Conservation (phyloP, 805 yeast species). For the Saccharomyces jurei region DNA sequence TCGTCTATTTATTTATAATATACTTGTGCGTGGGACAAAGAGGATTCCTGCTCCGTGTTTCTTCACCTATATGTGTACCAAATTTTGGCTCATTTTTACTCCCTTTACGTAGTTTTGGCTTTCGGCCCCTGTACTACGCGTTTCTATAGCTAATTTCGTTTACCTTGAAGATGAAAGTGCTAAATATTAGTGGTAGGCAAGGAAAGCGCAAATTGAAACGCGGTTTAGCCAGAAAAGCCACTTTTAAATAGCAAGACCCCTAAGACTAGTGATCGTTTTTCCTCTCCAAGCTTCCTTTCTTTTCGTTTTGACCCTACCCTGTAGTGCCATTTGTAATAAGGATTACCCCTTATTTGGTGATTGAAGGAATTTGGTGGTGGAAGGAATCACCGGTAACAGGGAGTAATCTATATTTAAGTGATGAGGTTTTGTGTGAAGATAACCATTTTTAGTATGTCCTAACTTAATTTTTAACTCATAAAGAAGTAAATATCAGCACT, state of each 20-base stretch:
- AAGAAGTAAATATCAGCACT: not conserved
- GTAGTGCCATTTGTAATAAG: not conserved
- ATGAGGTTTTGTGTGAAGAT: not conserved
- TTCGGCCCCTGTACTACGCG: not conserved
- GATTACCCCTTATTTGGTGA: not conserved
- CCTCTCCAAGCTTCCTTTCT: not conserved
- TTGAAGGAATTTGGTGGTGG: not conserved
- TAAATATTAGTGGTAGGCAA: not conserved
- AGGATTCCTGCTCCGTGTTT: not conserved
- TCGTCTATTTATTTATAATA: not conserved
- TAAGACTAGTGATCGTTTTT: not conserved
- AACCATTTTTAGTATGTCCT: not conserved
- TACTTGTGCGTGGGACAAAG: not conserved
- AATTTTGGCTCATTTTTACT: not conserved
- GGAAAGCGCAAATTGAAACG: not conserved
- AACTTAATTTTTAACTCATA: not conserved
- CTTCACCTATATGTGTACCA: not conserved
- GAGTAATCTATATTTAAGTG: not conserved
- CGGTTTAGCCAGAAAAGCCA: not conserved
- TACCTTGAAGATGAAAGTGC: too few relatives aligned
- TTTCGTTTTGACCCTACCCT: not conserved
- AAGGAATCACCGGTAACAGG: not conserved
- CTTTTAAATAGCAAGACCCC: not conserved
- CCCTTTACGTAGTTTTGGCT: not conserved
- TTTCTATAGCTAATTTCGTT: not conserved